Evolutionary conservation across 495 filamentous ascomycete species (phyloP).

Genomic region (Evernia prunastri): DNA sequence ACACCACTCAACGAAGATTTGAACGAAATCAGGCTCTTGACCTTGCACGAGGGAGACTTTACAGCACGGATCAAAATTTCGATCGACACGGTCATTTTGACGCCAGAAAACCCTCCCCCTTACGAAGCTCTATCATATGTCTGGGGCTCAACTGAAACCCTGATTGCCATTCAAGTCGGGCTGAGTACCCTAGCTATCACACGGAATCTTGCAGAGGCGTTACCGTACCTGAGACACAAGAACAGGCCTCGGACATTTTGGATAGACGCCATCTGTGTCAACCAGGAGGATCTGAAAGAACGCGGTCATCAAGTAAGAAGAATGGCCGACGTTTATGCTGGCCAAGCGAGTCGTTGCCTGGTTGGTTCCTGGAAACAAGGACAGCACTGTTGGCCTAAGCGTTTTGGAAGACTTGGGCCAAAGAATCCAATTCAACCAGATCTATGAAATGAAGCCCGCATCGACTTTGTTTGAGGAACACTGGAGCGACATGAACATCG

Average conservation of each 20-base stretch:
- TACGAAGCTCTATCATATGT: constrained; percentile 17
- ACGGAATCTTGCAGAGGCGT: neutral
- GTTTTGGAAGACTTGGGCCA: neutral
- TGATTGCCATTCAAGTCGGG: constrained; percentile 2
- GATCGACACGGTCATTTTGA: neutral
- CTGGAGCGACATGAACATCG: too few relatives aligned
- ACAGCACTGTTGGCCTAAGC: neutral
- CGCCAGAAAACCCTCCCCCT: neutral
- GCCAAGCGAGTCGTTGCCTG: constrained; percentile 6
- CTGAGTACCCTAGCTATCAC: neutral
- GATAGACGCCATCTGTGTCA: constrained; percentile 16
- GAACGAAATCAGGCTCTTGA: neutral
- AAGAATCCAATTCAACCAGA: neutral
- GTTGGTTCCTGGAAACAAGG: constrained; percentile 10
- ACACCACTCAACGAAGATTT: neutral
- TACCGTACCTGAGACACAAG: constrained; percentile 3
- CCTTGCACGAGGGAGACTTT: neutral
- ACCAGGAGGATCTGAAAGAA: constrained; percentile 1
- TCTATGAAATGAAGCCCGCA: too few relatives aligned
- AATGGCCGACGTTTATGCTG: constrained; percentile 1
- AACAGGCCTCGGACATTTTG: neutral
- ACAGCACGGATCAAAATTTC: neutral
- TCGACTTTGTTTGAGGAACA: too few relatives aligned
- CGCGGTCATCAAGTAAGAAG: neutral
- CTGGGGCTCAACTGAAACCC: constrained; percentile 7